phyloP scores from a whole-genome alignment of 108 stramenopile genomes.

The Cyclotella baltica region DNA sequence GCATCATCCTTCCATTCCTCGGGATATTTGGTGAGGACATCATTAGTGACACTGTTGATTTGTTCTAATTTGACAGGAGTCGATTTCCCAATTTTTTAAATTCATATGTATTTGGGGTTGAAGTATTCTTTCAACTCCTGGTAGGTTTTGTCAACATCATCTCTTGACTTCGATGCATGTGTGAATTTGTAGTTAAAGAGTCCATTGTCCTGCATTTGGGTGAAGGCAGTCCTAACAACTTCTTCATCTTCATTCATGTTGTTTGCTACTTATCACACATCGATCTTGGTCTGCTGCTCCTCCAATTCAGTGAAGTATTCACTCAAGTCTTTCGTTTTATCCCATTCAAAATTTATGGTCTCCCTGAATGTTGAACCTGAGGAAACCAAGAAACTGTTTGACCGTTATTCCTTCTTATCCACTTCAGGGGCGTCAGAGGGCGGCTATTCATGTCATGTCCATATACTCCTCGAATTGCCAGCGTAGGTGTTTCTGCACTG shows the following conservation, averaged over 20 bases:
- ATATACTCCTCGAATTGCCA: background rate
- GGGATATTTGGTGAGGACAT: background rate
- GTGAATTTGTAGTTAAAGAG: background rate
- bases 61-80: background rate
- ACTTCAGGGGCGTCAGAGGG: background rate
- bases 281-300: background rate
- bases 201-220: background rate
- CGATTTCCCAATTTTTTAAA: background rate
- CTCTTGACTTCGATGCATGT: background rate
- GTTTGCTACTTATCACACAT: background rate
- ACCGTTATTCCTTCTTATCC: background rate
- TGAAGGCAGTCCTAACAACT: too few relatives aligned
- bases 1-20: background rate
- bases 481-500: background rate
- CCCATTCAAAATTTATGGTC: background rate
- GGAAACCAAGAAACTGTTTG: background rate
- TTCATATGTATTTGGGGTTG: background rate
- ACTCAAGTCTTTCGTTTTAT: background rate
- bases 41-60: background rate
- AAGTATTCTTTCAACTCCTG: background rate
- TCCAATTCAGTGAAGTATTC: constrained; percentile 2
- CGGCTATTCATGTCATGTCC: constrained; percentile 3
- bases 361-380: background rate
- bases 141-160: background rate
- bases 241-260: background rate